These are phyloP conservation scores for Mikania micrantha DNA, from an alignment of 129 eudicot genomes.

Conservation along the genomic window DNA sequence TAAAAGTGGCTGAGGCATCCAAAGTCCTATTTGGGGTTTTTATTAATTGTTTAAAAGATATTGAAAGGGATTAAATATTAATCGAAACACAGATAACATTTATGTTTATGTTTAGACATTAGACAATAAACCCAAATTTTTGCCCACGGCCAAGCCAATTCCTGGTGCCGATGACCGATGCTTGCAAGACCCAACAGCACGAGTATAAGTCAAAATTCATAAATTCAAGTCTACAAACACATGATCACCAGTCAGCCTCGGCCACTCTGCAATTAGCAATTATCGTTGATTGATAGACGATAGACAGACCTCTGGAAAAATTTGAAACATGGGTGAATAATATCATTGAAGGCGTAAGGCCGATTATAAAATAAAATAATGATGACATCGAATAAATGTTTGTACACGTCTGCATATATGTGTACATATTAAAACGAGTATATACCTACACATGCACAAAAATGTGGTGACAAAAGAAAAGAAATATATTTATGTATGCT, in stretches of 20 bases:
- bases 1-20: slow-evolving; percentile 5
- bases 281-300: slow-evolving; percentile 2
- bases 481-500: no score
- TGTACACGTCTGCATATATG: no score
- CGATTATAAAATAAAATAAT: no score
- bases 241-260: slow-evolving; percentile 1
- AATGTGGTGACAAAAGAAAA: no score
- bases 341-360: no score
- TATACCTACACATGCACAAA: no score
- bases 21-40: not conserved
- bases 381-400: no score
- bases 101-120: no score
- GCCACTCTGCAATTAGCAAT: not conserved
- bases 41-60: not conserved
- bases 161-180: not conserved
- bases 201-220: not conserved
- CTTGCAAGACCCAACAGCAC: slow-evolving; percentile 8
- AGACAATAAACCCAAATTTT: not conserved
- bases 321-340: not conserved
- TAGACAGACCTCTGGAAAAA: not conserved
- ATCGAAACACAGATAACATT: not conserved
- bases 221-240: slow-evolving; percentile 8
- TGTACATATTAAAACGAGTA: no score
- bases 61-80: not conserved
- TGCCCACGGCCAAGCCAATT: not conserved